Evolutionary conservation across 2,329 filamentous ascomycete species (phyloP).

Genomic region (Colletotrichum orchidophilum): DNA sequence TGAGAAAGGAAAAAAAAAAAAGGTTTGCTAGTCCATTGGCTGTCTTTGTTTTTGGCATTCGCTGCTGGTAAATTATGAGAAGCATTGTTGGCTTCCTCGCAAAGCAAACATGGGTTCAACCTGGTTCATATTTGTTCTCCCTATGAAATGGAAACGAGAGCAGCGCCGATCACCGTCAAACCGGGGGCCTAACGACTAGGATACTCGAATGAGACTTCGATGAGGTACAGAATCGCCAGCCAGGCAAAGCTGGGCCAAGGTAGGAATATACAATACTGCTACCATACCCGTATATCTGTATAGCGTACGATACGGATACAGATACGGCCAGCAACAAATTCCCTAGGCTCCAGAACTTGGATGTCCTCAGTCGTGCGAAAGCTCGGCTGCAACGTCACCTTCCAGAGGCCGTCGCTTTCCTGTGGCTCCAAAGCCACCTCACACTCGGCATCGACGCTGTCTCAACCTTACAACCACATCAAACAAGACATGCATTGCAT

Average conservation of each 20-base stretch:
- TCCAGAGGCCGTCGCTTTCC: not conserved
- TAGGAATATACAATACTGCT: not conserved
- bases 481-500: not conserved
- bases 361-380: not conserved
- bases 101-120: not conserved
- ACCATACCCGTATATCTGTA: not conserved
- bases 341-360: not conserved
- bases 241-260: not conserved
- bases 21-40: not conserved
- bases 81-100: not conserved
- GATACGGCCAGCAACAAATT: not conserved
- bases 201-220: slow-evolving; percentile 1
- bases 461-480: not conserved
- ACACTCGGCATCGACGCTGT: not conserved
- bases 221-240: not conserved
- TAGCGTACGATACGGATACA: not conserved
- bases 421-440: not conserved
- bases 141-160: slow-evolving; percentile 16
- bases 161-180: slow-evolving; percentile 15
- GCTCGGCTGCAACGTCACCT: not conserved
- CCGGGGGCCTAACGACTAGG: not conserved
- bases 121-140: not conserved
- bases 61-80: not conserved
- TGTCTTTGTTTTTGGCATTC: not conserved
- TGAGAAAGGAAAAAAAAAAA: no score